Evolutionary conservation across 768 basidiomycete species (phyloP), one percentile per base, ranked within the genome.

Genomic region (Boletus subparvulus): DNA sequence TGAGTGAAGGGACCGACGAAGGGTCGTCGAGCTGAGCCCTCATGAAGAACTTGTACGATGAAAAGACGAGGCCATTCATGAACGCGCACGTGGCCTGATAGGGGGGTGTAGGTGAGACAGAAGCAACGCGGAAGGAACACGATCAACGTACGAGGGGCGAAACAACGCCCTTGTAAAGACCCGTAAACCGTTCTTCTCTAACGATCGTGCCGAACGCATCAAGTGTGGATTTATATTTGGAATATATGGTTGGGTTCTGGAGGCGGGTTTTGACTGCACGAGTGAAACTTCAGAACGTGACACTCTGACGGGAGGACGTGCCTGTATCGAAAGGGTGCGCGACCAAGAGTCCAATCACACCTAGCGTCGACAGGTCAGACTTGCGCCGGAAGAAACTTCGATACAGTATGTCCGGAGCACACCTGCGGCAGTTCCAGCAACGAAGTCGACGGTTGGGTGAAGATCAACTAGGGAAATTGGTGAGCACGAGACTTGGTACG

Each of bases 1-100:
- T 69, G 21, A 96, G 76, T 0, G 84, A 83, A 0, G 94, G 91
- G 32, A 78, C 75, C 1, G 71, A 67, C 3, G 76, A 65, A 5
- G 74, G 69, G 47, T 71, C 65, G 1, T 80, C 75, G 6, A 85
- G 74, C 66, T 94, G 90, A 0, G 83, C 57, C 47, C 83, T 82
- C 77, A 93, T 83, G 50, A 94, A 79, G 66, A 89, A 84, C 21
- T 86, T 83, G 74, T 96, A 96, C 0, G 87, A 85, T 0, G 91
- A 82, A 69, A 97, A 96, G 4, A 95, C 84, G 16, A 93, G 76
- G 13, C 94, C 92, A 65, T 95, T 97, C 77, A 92, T 80, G 2
- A 89, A 74, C 0, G 90, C 89, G 24, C 82, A 81, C 3, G 85
- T 83, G 2, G 83, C 79, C 90, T 92, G 59, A 46, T 17, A 21